Conservation (phyloP, 345 rosid genomes). For the Barbarea vulgaris region DNA sequence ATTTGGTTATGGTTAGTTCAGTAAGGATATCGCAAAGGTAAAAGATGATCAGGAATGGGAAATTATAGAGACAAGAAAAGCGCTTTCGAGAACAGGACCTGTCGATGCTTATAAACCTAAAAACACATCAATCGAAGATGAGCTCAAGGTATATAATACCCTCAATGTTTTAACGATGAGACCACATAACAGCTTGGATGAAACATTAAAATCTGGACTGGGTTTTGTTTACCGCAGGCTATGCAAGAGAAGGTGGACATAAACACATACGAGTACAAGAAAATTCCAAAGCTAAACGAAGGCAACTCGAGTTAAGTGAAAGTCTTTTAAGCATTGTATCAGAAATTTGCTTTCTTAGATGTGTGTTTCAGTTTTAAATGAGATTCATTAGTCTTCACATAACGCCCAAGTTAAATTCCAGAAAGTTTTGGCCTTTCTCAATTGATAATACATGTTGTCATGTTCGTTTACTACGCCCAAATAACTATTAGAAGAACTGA, state of each 20-base stretch:
- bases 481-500: too few relatives aligned
- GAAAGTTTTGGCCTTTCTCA: too few relatives aligned
- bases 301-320: slow-evolving; percentile 42
- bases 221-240: slow-evolving; percentile 48
- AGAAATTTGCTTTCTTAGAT: neutral
- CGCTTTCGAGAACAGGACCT: slow-evolving; percentile 82
- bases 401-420: too few relatives aligned
- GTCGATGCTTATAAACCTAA: slow-evolving; percentile 74
- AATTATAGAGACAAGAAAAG: slow-evolving; percentile 74
- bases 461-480: too few relatives aligned
- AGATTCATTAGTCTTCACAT: neutral
- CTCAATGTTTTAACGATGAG: neutral
- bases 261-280: slow-evolving; percentile 77
- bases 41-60: slow-evolving; percentile 94
- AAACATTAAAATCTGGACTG: neutral
- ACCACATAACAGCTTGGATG: neutral
- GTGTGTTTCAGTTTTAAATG: slow-evolving; percentile 21
- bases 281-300: slow-evolving; percentile 77
- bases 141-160: slow-evolving; percentile 60
- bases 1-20: slow-evolving; percentile 51
- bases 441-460: too few relatives aligned
- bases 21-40: slow-evolving; percentile 89
- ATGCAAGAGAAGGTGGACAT: slow-evolving; percentile 79
- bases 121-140: slow-evolving; percentile 76
- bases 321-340: slow-evolving; percentile 25